phyloP scores from a whole-genome alignment of 164 flowering plant species.

The Malania oleifera region DNA sequence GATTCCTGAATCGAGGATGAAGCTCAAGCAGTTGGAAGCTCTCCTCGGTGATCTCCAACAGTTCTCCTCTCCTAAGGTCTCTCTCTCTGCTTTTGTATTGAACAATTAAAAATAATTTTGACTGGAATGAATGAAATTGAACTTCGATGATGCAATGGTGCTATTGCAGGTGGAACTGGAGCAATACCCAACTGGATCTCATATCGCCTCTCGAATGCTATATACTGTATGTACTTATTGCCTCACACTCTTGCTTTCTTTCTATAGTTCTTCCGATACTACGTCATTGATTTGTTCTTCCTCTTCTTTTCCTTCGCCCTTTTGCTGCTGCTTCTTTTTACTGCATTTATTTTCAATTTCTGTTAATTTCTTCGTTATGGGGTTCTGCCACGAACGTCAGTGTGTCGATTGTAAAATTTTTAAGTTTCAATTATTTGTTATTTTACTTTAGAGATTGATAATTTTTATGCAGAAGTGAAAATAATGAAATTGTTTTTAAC shows the following conservation, averaged over 20 bases:
- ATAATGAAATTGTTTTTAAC: no score
- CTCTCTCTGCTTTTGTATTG: conserved; percentile 7
- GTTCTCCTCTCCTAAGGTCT: conserved; percentile 76
- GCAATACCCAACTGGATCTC: conserved; percentile 94
- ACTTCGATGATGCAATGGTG: not conserved
- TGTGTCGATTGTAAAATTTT: no score
- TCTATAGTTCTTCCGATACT: not conserved
- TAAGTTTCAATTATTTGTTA: no score
- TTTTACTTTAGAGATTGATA: no score
- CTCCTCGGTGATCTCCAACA: conserved; percentile 76
- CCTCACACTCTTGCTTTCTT: conserved; percentile 1
- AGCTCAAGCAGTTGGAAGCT: conserved; percentile 87
- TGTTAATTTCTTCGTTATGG: no score
- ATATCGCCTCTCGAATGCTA: conserved; percentile 88
- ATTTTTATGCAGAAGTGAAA: no score
- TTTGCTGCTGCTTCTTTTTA: no score
- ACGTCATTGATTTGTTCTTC: not conserved
- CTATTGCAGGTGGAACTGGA: conserved; percentile 70
- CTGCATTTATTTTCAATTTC: no score
- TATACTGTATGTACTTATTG: conserved; percentile 81
- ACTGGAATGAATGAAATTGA: not conserved
- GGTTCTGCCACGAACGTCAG: no score
- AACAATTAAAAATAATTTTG: not conserved
- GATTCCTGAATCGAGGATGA: conserved; percentile 36
- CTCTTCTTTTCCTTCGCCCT: no score